Evolutionary conservation across 129 eudicot species (phyloP).

Genomic region (Deinandra increscens): DNA sequence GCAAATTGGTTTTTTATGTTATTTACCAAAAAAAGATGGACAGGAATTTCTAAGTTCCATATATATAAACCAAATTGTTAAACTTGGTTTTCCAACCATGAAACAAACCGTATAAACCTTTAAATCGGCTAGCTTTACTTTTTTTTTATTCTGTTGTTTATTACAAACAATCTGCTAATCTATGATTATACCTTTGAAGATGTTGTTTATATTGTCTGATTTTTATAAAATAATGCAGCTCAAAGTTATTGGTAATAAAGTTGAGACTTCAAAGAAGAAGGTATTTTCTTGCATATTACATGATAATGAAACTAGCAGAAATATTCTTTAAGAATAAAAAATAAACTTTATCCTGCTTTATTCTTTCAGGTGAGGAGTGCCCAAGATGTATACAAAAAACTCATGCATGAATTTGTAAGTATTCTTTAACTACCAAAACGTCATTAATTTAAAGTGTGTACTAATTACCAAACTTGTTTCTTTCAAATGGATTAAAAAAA

Average conservation of each 20-base stretch:
- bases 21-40: too few species aligned
- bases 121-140: too few species aligned
- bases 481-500: too few species aligned
- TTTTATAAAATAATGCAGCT: constrained; percentile 35
- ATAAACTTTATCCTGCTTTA: neutral
- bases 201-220: neutral
- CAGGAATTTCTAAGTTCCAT: too few species aligned
- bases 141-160: too few species aligned
- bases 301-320: neutral
- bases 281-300: constrained; percentile 26
- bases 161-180: too few species aligned
- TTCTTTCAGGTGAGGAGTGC: constrained; percentile 60
- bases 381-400: constrained; percentile 56
- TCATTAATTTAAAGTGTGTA: too few species aligned
- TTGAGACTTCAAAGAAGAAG: constrained; percentile 71
- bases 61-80: too few species aligned
- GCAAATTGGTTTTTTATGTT: too few species aligned
- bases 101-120: too few species aligned
- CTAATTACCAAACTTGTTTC: too few species aligned
- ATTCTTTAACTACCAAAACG: neutral
- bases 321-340: neutral
- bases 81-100: too few species aligned
- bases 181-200: neutral
- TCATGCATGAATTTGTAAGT: constrained; percentile 67
- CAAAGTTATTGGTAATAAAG: constrained; percentile 46